Percentiles rank a stretch among this genome's conserved stretches.
Evolutionary conservation across 2,329 filamentous ascomycete species (phyloP).

Genomic region (Monosporascus sp.): DNA sequence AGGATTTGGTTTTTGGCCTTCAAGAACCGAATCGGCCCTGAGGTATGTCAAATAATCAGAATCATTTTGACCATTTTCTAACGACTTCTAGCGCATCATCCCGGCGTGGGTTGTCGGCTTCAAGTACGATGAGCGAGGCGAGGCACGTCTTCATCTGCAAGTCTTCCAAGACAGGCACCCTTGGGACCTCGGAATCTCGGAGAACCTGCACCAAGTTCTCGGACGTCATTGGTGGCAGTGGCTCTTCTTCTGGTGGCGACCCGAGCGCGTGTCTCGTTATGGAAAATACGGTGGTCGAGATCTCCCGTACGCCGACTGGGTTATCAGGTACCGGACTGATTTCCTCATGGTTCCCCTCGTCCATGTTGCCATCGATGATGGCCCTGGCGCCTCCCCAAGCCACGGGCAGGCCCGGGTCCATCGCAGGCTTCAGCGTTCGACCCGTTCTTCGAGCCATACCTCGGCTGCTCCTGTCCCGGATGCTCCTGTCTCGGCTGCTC

Average conservation of each 20-base stretch:
- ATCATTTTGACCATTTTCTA: no score
- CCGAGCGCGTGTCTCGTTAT: slow-evolving; percentile 11
- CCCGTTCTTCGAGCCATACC: slow-evolving; percentile 4
- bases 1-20: no score
- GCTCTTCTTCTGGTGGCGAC: slow-evolving; percentile 11
- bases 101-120: no score
- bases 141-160: no score
- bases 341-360: slow-evolving; percentile 1
- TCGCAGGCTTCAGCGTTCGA: background rate
- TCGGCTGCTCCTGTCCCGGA: background rate
- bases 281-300: slow-evolving; percentile 10
- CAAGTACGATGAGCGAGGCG: no score
- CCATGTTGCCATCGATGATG: slow-evolving; percentile 2
- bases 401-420: slow-evolving; percentile 2
- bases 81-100: no score
- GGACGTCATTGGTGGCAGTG: slow-evolving; percentile 7
- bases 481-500: no score
- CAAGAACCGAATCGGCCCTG: no score
- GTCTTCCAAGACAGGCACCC: no score
- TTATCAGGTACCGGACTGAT: slow-evolving; percentile 3
- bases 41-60: no score
- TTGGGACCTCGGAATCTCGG: no score
- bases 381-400: slow-evolving; percentile 4
- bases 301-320: slow-evolving; percentile 8
- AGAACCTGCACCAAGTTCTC: no score